Conservation (phyloP, 768 basidiomycete species). For the Mycena crocata region DNA sequence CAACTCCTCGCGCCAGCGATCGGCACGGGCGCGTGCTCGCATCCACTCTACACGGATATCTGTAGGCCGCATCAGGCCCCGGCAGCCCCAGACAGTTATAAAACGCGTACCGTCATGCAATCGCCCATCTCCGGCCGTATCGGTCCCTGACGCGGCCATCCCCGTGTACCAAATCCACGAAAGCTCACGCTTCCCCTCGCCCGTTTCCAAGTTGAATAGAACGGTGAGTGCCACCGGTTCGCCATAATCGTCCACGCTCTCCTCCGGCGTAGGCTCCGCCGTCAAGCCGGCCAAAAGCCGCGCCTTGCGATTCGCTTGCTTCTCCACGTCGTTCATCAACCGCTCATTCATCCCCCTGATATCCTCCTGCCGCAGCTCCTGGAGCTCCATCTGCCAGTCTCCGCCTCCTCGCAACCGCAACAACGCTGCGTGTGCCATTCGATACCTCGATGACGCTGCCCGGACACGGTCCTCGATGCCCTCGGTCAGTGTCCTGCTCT, state of each 20-base stretch:
- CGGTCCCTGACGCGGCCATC: neutral
- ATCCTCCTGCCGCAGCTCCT: slow-evolving; percentile 20
- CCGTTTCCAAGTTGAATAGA: slow-evolving; percentile 15
- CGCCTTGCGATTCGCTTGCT: slow-evolving; percentile 24
- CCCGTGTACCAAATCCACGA: slow-evolving; percentile 38
- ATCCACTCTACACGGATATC: slow-evolving; percentile 41
- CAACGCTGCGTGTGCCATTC: slow-evolving; percentile 5
- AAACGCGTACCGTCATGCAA: slow-evolving; percentile 22
- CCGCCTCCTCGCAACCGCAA: slow-evolving; percentile 24
- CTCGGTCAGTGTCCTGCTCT: slow-evolving; percentile 21
- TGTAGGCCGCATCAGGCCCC: neutral
- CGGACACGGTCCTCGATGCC: slow-evolving; percentile 28
- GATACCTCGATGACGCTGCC: slow-evolving; percentile 3
- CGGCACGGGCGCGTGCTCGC: slow-evolving; percentile 36
- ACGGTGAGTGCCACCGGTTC: slow-evolving; percentile 3
- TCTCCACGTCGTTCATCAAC: slow-evolving; percentile 34
- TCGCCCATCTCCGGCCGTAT: neutral
- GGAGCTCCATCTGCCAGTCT: slow-evolving; percentile 23
- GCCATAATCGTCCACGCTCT: neutral
- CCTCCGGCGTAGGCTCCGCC: neutral
- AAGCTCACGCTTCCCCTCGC: slow-evolving; percentile 23
- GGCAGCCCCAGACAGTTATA: neutral
- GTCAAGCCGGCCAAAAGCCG: slow-evolving; percentile 24
- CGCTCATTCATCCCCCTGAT: slow-evolving; percentile 29
- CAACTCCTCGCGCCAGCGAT: slow-evolving; percentile 43